Evolutionary conservation across 2,329 filamentous ascomycete genomes (phyloP), one percentile per base, ranked within the genome.

Genomic region (Phyllosticta citrichinensis): DNA sequence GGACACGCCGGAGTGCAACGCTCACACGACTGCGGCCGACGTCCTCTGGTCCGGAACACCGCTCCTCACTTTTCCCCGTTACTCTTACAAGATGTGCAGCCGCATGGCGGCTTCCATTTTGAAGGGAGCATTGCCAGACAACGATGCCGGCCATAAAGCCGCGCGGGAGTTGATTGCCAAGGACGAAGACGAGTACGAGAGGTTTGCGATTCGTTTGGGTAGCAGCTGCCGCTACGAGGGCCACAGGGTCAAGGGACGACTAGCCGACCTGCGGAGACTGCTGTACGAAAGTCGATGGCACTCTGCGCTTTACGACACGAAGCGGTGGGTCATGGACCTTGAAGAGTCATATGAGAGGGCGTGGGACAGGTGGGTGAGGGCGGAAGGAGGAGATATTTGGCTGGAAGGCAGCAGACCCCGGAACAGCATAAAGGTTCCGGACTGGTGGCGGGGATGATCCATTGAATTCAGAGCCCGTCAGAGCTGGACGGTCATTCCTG

Each of bases 1-100:
- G 14, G 94, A 99, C 74, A 99, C 94, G 0, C 92, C 94, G 1
- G 94, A 99, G 74, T 99, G 94, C 76, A 99, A 99, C 70, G 94
- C 92, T 1, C 94, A 99, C 73, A 99, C 94, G 0, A 99, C 94
- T 1, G 94, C 94, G 1, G 95, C 94, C 12, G 94, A 99, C 69
- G 88, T 97, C 1, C 80, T 99, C 6, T 99, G 94, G 94, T 95
- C 89, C 58, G 95, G 92, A 67, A 97, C 94, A 0, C 94, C 94
- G 5, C 78, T 99, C 22, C 80, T 99, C 27, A 99, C 94, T 0
- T 80, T 94, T 30, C 92, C 94, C 11, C 84, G 94, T 40, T 97
- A 97, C 73, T 84, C 88, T 57, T 97, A 97, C 76, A 99, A 99
- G 75, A 99, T 99, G 94, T 99, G 94, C 74, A 96, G 91, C 52